Evolutionary conservation across 495 filamentous ascomycete species (phyloP), one percentile per base, ranked within the genome.

Genomic region (Penicillium paxilli): DNA sequence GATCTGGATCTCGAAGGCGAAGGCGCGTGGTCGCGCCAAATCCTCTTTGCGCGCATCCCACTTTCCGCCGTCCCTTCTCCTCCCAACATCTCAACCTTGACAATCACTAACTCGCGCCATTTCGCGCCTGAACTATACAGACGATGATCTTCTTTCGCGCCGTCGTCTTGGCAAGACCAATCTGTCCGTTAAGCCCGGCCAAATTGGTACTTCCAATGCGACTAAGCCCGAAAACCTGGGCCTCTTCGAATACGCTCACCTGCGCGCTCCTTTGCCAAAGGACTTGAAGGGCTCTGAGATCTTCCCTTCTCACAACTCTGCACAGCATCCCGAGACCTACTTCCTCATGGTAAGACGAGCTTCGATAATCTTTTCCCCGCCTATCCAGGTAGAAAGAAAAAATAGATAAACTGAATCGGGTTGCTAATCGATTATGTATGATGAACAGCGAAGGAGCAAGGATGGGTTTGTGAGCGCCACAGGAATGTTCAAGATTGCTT

Each of bases 401-500:
- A n/a, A n/a, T n/a, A n/a, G n/a, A n/a, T n/a, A n/a, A n/a, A n/a
- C n/a, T n/a, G 17, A 47, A 22, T 5, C 16, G 3, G 32, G 24
- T 26, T 45, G 30, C 40, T 57, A 48, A 64, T 20, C 24, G 30
- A 54, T 19, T 9, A n/a, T 51, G 21, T 30, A 19, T 12, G 20
- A 8, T 30, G 52, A 54, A 64, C 62, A 88, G 85, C 85, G 95
- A 68, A 89, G 94, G 53, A 96, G 91, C 75, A 87, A 85, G 66
- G 94, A 98, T 74, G 95, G 95, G 33, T 97, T 80, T 65, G 85
- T 98, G 33, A 96, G 91, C 62, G 92, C 94, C 5, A 98, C 94
- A 47, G 94, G 95, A 66, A 98, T 98, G 95, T 98, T 98, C 80
- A 98, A 98, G 75, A 95, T 95, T 51, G 90, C 93, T 5, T 98